phyloP scores from a whole-genome alignment of 306 rosid species.

The Cicer cuneatum region DNA sequence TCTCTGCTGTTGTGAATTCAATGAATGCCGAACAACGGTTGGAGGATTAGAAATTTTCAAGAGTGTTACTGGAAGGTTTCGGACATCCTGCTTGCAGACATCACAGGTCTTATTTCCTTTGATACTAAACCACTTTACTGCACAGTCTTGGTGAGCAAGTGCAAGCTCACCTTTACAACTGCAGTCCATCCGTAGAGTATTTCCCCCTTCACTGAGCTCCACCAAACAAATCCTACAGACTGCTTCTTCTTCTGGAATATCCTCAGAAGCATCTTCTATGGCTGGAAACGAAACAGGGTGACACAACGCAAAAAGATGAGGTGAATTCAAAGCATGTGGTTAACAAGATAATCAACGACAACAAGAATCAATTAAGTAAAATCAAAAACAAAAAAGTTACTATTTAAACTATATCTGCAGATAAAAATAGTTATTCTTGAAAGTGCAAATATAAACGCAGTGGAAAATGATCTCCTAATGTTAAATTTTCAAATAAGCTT shows the following conservation, averaged over 20 bases:
- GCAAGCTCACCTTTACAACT: slow-evolving; percentile 98
- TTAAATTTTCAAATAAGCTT: background rate
- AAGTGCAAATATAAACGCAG: background rate
- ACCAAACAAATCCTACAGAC: slow-evolving; percentile 89
- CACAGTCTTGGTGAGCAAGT: slow-evolving; percentile 93
- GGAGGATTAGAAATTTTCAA: slow-evolving; percentile 66
- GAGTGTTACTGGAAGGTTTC: slow-evolving; percentile 79
- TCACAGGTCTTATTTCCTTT: slow-evolving; percentile 93
- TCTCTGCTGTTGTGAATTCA: slow-evolving; percentile 49
- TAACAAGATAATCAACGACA: slow-evolving; percentile 10
- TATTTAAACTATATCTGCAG: background rate
- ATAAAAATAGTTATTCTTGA: slow-evolving; percentile 5
- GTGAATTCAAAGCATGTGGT: slow-evolving; percentile 11
- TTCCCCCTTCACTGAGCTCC: slow-evolving; percentile 84
- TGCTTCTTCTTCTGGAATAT: slow-evolving; percentile 96
- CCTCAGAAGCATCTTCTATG: slow-evolving; percentile 72
- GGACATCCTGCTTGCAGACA: slow-evolving; percentile 83
- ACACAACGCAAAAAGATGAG: slow-evolving; percentile 7
- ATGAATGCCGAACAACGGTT: slow-evolving; percentile 46
- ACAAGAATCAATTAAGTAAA: slow-evolving; percentile 1
- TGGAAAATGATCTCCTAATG: background rate
- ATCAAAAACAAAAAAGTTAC: background rate
- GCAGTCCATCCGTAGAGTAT: slow-evolving; percentile 89
- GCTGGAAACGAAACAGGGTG: slow-evolving; percentile 50
- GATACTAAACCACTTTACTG: slow-evolving; percentile 92